These are phyloP conservation scores for Abortiporus biennis DNA, from an alignment of 1,284 basidiomycete genomes.

Conservation along the genomic window DNA sequence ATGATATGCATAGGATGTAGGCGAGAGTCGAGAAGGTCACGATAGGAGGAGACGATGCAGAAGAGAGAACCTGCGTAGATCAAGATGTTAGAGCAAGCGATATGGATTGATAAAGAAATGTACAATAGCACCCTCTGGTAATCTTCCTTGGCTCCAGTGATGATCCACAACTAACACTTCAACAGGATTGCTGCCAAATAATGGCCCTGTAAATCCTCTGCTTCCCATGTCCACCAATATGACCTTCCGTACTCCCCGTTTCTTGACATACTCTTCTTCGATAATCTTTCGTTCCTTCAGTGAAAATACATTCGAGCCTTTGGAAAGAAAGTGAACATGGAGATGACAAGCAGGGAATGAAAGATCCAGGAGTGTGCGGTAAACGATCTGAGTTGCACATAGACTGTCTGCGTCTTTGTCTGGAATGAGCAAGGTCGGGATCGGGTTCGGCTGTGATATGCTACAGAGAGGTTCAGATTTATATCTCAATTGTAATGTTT, in stretches of 20 bases:
- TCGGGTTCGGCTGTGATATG: slow-evolving; percentile 18
- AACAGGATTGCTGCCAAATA: slow-evolving; percentile 21
- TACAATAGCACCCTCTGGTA: slow-evolving; percentile 12
- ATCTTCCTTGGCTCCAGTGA: slow-evolving; percentile 22
- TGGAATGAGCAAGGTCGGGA: slow-evolving; percentile 22
- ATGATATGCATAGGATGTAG: slow-evolving; percentile 21
- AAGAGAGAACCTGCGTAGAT: slow-evolving; percentile 16
- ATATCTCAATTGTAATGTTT: too few relatives aligned
- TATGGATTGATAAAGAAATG: not conserved
- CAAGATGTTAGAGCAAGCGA: not conserved
- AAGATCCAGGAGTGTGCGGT: slow-evolving; percentile 18
- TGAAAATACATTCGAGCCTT: slow-evolving; percentile 24
- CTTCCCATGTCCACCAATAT: slow-evolving; percentile 17
- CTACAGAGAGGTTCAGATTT: too few relatives aligned
- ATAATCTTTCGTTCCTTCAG: slow-evolving; percentile 19
- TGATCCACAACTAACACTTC: slow-evolving; percentile 26
- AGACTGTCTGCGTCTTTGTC: slow-evolving; percentile 31
- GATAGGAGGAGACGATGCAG: slow-evolving; percentile 20
- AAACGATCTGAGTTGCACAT: slow-evolving; percentile 23
- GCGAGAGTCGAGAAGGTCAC: slow-evolving; percentile 25
- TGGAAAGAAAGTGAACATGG: slow-evolving; percentile 24
- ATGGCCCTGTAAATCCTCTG: slow-evolving; percentile 26
- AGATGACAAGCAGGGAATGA: slow-evolving; percentile 10
- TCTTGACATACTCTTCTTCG: too few relatives aligned
- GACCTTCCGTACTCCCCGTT: too few relatives aligned